These are phyloP conservation scores for Glaciozyma antarctica DNA, from an alignment of 768 basidiomycete genomes.

Conservation along the genomic window DNA sequence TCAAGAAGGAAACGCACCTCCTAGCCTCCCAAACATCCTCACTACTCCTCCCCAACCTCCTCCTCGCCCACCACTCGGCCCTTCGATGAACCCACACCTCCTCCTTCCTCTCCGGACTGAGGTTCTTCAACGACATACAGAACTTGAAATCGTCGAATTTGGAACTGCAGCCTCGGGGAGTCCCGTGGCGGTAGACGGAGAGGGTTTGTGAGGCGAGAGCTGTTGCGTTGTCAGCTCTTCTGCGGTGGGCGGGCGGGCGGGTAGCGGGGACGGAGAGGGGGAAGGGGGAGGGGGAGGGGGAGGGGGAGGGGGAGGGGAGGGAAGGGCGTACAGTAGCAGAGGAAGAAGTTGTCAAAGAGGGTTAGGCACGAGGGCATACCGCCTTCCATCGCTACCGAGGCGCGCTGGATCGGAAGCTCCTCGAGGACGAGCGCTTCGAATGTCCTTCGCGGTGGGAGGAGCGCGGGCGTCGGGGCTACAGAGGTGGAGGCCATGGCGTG, in stretches of 20 bases:
- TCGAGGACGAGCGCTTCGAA: conserved; percentile 30
- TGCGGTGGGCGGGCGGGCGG: no score
- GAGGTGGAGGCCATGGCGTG: no score
- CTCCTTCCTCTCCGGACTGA: conserved; percentile 65
- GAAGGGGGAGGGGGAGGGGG: no score
- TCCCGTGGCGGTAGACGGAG: conserved; percentile 76
- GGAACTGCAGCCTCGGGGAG: conserved; percentile 56
- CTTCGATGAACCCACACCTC: conserved; percentile 74
- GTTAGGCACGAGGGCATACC: conserved; percentile 34
- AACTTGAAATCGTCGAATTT: conserved; percentile 92
- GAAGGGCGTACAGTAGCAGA: conserved; percentile 40
- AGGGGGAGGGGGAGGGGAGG: not conserved
- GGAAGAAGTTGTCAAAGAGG: conserved; percentile 41
- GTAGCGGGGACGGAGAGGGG: no score
- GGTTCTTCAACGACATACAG: conserved; percentile 71
- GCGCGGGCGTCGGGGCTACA: no score
- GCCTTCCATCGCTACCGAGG: conserved; percentile 32
- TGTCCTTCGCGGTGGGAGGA: no score
- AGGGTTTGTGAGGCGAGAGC: conserved; percentile 71
- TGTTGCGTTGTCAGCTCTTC: conserved; percentile 37
- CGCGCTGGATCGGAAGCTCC: conserved; percentile 33
- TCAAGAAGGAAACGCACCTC: conserved; percentile 48
- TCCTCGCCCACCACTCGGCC: conserved; percentile 89
- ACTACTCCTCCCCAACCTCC: conserved; percentile 67
- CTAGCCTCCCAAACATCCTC: conserved; percentile 91